Evolutionary conservation across 768 basidiomycete species (phyloP), one percentile per base, ranked within the genome.

Genomic region (Rhodotorula toruloides): DNA sequence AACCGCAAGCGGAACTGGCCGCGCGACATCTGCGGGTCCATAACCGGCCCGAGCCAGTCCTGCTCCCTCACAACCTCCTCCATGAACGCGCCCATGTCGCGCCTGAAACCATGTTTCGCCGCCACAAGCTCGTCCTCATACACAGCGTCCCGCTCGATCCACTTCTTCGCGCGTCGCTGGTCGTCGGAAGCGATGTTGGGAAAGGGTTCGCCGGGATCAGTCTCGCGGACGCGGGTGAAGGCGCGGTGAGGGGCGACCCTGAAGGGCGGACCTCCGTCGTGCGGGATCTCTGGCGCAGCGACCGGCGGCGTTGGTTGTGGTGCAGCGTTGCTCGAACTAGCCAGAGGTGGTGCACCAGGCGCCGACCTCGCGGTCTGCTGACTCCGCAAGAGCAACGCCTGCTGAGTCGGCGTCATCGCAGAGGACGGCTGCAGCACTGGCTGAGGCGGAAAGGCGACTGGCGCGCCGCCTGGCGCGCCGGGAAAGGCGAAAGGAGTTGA

Each of bases 31-130:
- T n/a, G 59, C 13, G 48, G 48, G 7, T 27, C 19, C 6, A 48
- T 43, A 21, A 36, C 36, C 19, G 53, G 62, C 4, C 73, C 73
- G 9, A 72, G 48, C 71, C 71, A 74, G 57, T 74, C 73, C 55
- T 72, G 69, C 29, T 61, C 63, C 44, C 19, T 44, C 10, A 59
- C 1, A 13, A 62, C 8, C 31, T 72, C 68, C 22, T 68, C 59
- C 3, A 43, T 52, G 11, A 71, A 17, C 4, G 22, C 52, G 16
- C 40, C 32, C 12, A 63, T 31, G 53, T 48, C 36, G 4, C 14
- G 37, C 29, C 32, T 37, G 39, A 46, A 36, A 22, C 39, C 27
- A 42, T 50, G 27, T 43, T 54, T 62, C 42, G 67, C 65, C 19
- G 10, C 37, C 1, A 31, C 22, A 1, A 66, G 9, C 49, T 61